Conservation (phyloP, 2,329 filamentous ascomycete genomes). For the Stagonosporopsis vannaccii region DNA sequence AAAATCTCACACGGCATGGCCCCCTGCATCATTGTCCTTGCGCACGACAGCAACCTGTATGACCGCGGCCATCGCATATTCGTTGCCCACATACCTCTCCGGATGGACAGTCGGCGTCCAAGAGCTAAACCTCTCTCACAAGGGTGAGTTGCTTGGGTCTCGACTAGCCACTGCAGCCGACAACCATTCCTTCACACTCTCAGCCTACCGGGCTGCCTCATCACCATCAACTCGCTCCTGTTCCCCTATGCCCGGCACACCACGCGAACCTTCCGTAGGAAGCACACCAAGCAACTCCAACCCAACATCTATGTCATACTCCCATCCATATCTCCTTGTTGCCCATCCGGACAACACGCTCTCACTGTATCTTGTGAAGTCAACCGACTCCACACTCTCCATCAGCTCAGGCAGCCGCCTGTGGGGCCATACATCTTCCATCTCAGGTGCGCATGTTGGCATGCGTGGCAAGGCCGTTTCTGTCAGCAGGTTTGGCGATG, state of each 20-base stretch:
- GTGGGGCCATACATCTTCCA: slow-evolving; percentile 91
- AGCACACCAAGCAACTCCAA: slow-evolving; percentile 41
- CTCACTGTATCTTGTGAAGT: slow-evolving; percentile 80
- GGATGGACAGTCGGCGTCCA: slow-evolving; percentile 95
- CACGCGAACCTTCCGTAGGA: slow-evolving; percentile 30
- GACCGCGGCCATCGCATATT: slow-evolving; percentile 87
- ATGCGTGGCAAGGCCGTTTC: slow-evolving; percentile 87
- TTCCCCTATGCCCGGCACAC: slow-evolving; percentile 35
- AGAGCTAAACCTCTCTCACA: slow-evolving; percentile 73
- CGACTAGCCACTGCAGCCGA: slow-evolving; percentile 60
- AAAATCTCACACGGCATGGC: slow-evolving; percentile 78
- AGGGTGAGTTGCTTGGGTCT: slow-evolving; percentile 58
- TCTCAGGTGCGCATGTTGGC: slow-evolving; percentile 85
- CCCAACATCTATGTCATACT: slow-evolving; percentile 61
- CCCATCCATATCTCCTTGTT: slow-evolving; percentile 83
- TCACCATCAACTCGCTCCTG: slow-evolving; percentile 38
- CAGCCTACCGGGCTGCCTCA: slow-evolving; percentile 37
- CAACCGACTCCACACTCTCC: slow-evolving; percentile 68
- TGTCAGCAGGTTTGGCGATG: slow-evolving; percentile 77
- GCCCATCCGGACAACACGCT: slow-evolving; percentile 89
- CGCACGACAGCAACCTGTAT: slow-evolving; percentile 69
- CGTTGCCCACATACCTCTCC: slow-evolving; percentile 74
- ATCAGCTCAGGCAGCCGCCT: slow-evolving; percentile 78
- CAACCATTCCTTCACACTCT: slow-evolving; percentile 54
- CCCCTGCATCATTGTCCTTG: slow-evolving; percentile 83